These are phyloP conservation scores for Shiraia sp. DNA, from an alignment of 2,329 filamentous ascomycete species.

Conservation along the genomic window DNA sequence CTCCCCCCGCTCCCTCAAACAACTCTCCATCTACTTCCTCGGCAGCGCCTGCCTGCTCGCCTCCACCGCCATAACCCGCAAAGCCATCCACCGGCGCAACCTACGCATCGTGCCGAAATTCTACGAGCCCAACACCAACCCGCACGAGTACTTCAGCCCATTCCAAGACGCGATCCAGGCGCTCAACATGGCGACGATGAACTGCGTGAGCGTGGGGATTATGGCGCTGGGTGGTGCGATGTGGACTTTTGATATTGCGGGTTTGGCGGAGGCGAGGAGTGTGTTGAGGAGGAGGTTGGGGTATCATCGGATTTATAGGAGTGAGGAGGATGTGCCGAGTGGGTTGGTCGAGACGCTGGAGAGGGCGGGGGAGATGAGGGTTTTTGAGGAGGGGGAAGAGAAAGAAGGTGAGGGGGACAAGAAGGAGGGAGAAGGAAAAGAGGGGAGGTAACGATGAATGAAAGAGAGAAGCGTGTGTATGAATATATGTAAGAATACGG, in stretches of 20 bases:
- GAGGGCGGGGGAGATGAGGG: constrained; percentile 51
- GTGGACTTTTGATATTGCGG: constrained; percentile 74
- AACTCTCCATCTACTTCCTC: constrained; percentile 72
- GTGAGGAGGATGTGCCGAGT: constrained; percentile 27
- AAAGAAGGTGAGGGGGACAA: constrained; percentile 13
- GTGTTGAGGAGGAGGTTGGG: constrained; percentile 61
- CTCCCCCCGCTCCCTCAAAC: constrained; percentile 59
- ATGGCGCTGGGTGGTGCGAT: constrained; percentile 73
- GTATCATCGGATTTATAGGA: constrained; percentile 59
- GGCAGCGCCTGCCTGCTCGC: constrained; percentile 76
- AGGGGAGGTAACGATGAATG: too few relatives aligned
- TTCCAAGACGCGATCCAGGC: constrained; percentile 79
- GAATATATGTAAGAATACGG: constrained; percentile 28
- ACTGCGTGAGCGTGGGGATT: constrained; percentile 75
- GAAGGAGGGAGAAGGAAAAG: constrained; percentile 17
- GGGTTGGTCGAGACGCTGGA: constrained; percentile 36
- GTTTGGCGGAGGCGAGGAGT: constrained; percentile 58
- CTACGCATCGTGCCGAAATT: constrained; percentile 68
- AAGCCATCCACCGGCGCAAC: constrained; percentile 68
- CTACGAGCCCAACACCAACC: constrained; percentile 64
- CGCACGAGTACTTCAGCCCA: constrained; percentile 59
- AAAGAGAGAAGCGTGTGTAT: too few relatives aligned
- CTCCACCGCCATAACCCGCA: constrained; percentile 65
- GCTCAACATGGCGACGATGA: constrained; percentile 82
- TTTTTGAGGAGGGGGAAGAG: constrained; percentile 17